These are phyloP conservation scores for Chaetomiaceae sp. DNA, from an alignment of 2,329 filamentous ascomycete genomes.

Conservation along the genomic window DNA sequence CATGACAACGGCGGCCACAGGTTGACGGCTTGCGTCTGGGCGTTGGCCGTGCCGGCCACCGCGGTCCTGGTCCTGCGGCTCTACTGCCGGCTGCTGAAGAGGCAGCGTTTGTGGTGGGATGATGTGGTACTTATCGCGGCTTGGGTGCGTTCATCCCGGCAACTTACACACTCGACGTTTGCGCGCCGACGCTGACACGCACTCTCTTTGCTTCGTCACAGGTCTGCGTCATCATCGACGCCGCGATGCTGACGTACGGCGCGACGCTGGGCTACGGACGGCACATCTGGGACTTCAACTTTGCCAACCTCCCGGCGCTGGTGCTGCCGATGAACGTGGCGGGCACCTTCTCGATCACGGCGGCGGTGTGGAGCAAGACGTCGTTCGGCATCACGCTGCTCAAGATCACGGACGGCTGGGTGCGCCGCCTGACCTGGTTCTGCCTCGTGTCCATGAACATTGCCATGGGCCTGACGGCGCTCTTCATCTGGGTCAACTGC, in stretches of 20 bases:
- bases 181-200: background rate
- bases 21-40: slow-evolving; percentile 20
- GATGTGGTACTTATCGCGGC: slow-evolving; percentile 21
- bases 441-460: slow-evolving; percentile 29
- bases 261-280: slow-evolving; percentile 21
- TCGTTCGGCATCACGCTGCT: slow-evolving; percentile 34
- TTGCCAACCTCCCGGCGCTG: slow-evolving; percentile 10
- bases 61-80: slow-evolving; percentile 21
- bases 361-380: slow-evolving; percentile 32
- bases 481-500: slow-evolving; percentile 25
- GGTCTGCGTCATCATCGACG: slow-evolving; percentile 15
- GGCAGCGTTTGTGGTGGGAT: slow-evolving; percentile 23
- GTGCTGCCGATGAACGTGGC: slow-evolving; percentile 15
- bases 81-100: slow-evolving; percentile 20
- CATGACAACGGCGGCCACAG: slow-evolving; percentile 16
- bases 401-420: slow-evolving; percentile 27
- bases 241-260: slow-evolving; percentile 12
- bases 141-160: slow-evolving; percentile 16
- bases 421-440: slow-evolving; percentile 27
- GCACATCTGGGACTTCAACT: slow-evolving; percentile 23
- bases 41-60: slow-evolving; percentile 12
- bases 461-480: slow-evolving; percentile 21
- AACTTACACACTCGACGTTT: background rate
- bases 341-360: slow-evolving; percentile 27
- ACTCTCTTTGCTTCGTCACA: background rate